Base-by-base conservation (phyloP, 2,329 filamentous ascomycete genomes). In the Pestalotiopsis sp. region DNA sequence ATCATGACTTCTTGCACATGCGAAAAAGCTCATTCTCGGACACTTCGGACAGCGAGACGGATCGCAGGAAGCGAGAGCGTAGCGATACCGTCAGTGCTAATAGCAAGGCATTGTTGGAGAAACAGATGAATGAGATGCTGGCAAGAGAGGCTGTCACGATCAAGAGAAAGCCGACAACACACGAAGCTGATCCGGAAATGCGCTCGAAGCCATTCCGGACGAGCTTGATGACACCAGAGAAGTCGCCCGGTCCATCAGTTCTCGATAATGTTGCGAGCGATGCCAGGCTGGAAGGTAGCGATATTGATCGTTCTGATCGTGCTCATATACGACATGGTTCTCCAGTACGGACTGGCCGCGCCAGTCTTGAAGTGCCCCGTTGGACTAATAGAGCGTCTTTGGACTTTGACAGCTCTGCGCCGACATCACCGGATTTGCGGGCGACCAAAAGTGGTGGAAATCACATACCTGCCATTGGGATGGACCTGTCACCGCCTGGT, bases 41-140 rank as follows among this genome's bases (percentile, higher is more conserved):
- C 66, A 84, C 86, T 4, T 92, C 90, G 4, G 87, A 87, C 36
- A 88, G 84, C 61, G 88, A 90, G 57, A 84, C 80, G 68, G 85
- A 86, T 69, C 80, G 80, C 31, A 81, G 76, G 63, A 78, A 76
- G 71, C 78, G 81, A 65, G 78, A 74, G 25, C 83, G 84, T 49
- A 81, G 78, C 17, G 84, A 82, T 12, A 89, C 86, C 1, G 81
- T 85, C 67, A 84, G 83, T 61, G 86, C 83, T 71, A 83, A 79
- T 59, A 82, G 81, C 27, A 85, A 84, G 70, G 85, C 89, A 68
- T 79, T 90, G 13, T 78, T 90, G 13, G 86, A 89, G 70, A 89
- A 87, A 75, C 88, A 90, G 74, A 90, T 90, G 87, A 79, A 85
- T 69, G 87, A 90, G 68, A 86, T 89, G 81, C 83, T 90, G 69